Conservation (phyloP, 306 rosid species). For the Fragaria nilgerrensis region DNA sequence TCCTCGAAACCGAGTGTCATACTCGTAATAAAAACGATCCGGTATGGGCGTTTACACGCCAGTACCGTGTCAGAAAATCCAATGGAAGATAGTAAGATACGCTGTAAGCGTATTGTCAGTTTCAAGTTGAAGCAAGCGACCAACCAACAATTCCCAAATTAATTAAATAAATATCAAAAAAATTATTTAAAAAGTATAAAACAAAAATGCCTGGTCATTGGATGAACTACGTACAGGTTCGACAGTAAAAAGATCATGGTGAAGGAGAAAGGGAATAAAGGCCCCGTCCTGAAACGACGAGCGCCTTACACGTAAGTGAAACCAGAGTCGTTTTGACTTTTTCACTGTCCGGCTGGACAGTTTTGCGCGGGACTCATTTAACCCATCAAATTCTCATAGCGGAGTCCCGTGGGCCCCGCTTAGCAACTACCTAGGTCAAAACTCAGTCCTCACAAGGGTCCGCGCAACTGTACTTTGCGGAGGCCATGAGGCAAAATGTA, state of each 20-base stretch:
- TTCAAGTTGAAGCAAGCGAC: slow-evolving; percentile 31
- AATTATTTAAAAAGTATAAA: background rate
- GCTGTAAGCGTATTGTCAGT: slow-evolving; percentile 53
- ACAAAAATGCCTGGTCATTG: background rate
- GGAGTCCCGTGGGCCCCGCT: slow-evolving; percentile 20
- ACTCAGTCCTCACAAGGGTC: slow-evolving; percentile 18
- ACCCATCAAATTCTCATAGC: slow-evolving; percentile 18
- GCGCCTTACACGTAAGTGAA: slow-evolving; percentile 40
- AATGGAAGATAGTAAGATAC: slow-evolving; percentile 78
- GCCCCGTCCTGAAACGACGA: slow-evolving; percentile 17
- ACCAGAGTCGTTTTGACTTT: slow-evolving; percentile 51
- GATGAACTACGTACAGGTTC: background rate
- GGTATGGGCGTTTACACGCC: slow-evolving; percentile 36
- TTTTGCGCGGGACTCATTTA: slow-evolving; percentile 38
- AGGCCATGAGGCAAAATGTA: slow-evolving; percentile 6
- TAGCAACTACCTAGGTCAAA: slow-evolving; percentile 52
- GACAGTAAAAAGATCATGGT: background rate
- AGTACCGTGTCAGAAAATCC: slow-evolving; percentile 80
- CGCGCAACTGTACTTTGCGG: background rate
- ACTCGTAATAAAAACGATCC: slow-evolving; percentile 42
- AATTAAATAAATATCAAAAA: background rate
- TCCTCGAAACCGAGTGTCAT: slow-evolving; percentile 25
- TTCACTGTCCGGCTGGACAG: slow-evolving; percentile 28
- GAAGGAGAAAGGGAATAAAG: slow-evolving; percentile 14
- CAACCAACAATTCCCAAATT: background rate